Evolutionary conservation across 2,329 filamentous ascomycete genomes (phyloP), one percentile per base, ranked within the genome.

Genomic region (Malbranchea cinnamomea): DNA sequence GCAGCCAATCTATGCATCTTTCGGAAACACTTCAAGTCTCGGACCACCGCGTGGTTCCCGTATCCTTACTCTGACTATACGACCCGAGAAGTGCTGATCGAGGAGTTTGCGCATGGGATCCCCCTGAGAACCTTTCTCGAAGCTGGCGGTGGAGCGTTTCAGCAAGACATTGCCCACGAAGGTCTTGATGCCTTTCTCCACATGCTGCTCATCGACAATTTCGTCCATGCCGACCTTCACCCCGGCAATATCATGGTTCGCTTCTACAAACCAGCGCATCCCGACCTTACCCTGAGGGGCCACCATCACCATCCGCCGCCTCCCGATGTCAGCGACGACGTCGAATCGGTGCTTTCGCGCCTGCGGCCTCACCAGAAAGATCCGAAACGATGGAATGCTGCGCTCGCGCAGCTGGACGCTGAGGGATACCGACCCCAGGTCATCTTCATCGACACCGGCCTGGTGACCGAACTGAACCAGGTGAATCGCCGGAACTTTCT

Each of bases 241-340:
- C 89, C 89, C 0, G 89, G 89, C 15, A 98, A 98, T 52, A 95
- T 98, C 57, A 95, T 98, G 85, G 87, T 98, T 26, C 83, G 91
- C 39, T 98, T 98, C 60, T 94, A 95, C 56, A 75, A 87, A 46
- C 74, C 85, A 0, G 72, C 74, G 9, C 68, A 76, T 37, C 69
- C 87, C 0, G 71, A 78, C 28, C 60, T 91, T 1, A 62, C 64
- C 13, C 57, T 76, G 4, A 52, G 50, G 22, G 52, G 54, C 13
- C 53, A 63, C 32, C 57, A 52, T 3, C 53, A 50, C 14, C 53
- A 54, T 26, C 35, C 44, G 15, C 9, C 23, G 3, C 33, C 14
- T 14, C 39, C 41, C 25, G 48, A 67, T 22, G 61, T 67, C 6
- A 65, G 69, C 13, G 63, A 66, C 7, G 83, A 93, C 49, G 81